Percentiles rank a stretch among this genome's conserved stretches.
Conservation (phyloP, 495 filamentous ascomycete genomes). For the Trichoderma parareesei region DNA sequence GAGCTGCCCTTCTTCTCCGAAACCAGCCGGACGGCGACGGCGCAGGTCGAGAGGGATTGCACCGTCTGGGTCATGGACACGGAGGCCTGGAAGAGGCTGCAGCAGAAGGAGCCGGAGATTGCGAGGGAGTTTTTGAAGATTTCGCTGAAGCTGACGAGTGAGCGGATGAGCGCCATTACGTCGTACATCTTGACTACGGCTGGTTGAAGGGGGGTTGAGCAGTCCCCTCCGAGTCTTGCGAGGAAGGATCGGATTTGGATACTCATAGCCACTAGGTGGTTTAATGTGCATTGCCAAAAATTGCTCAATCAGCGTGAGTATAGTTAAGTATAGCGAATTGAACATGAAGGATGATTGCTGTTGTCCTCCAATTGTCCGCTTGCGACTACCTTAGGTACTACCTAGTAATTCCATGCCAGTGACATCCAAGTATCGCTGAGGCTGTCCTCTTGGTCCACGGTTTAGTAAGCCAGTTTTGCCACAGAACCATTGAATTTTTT, state of each 20-base stretch:
- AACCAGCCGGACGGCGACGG: slow-evolving; percentile 78
- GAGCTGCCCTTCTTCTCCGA: slow-evolving; percentile 94
- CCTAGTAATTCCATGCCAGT: too few species aligned
- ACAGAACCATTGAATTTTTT: too few species aligned
- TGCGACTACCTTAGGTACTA: too few species aligned
- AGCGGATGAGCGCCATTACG: slow-evolving; percentile 86
- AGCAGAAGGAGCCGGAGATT: slow-evolving; percentile 61
- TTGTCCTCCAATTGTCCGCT: too few species aligned
- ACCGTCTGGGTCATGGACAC: slow-evolving; percentile 73
- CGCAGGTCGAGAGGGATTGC: slow-evolving; percentile 70
- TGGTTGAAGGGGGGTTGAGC: too few species aligned
- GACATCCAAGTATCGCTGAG: too few species aligned
- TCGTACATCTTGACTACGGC: slow-evolving; percentile 35
- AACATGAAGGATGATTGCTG: neutral
- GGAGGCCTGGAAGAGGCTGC: slow-evolving; percentile 61
- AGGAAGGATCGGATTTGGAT: neutral
- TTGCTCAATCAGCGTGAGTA: neutral
- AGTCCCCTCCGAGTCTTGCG: neutral
- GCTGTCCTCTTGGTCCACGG: too few species aligned
- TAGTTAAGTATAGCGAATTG: neutral
- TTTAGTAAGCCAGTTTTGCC: too few species aligned
- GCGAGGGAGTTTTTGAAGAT: slow-evolving; percentile 79
- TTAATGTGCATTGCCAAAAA: neutral
- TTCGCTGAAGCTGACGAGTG: slow-evolving; percentile 76
- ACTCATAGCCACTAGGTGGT: neutral